Conservation (phyloP, 2,329 filamentous ascomycete species). For the Geosmithia flava region DNA sequence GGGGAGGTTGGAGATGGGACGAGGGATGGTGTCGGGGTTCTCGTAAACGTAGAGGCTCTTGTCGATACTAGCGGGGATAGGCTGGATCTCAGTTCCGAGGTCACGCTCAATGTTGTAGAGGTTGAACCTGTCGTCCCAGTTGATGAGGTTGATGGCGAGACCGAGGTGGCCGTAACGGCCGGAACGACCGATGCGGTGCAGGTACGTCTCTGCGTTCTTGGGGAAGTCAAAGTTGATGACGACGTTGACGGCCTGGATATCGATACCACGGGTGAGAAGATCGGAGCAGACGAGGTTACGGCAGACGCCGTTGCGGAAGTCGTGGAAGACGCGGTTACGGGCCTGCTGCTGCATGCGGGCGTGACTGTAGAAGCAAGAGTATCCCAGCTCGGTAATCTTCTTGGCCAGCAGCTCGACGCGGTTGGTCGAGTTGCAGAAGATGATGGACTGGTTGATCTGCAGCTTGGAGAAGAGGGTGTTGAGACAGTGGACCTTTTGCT, state of each 20-base stretch:
- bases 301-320: slow-evolving; percentile 96
- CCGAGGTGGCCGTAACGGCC: slow-evolving; percentile 94
- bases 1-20: slow-evolving; percentile 49
- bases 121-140: slow-evolving; percentile 98
- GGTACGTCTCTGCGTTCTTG: slow-evolving; percentile 97
- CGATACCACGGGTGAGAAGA: slow-evolving; percentile 93
- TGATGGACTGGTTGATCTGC: slow-evolving; percentile 99
- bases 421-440: slow-evolving; percentile 99
- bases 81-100: slow-evolving; percentile 90
- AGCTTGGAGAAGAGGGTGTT: slow-evolving; percentile 98
- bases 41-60: slow-evolving; percentile 99
- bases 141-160: slow-evolving; percentile 97
- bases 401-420: slow-evolving; percentile 94
- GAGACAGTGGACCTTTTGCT: slow-evolving; percentile 96
- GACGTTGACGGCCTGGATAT: slow-evolving; percentile 98
- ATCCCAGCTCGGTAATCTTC: slow-evolving; percentile 98
- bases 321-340: slow-evolving; percentile 97
- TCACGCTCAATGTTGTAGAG: slow-evolving; percentile 98
- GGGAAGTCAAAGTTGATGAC: slow-evolving; percentile 99
- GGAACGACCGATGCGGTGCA: slow-evolving; percentile 95
- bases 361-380: slow-evolving; percentile 99
- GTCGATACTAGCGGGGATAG: slow-evolving; percentile 90
- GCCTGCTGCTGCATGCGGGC: slow-evolving; percentile 96
- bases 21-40: slow-evolving; percentile 85
- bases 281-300: slow-evolving; percentile 98